Evolutionary conservation across 2,329 filamentous ascomycete genomes (phyloP), one percentile per base, ranked within the genome.

Genomic region (Ophiosphaerella korrae): DNA sequence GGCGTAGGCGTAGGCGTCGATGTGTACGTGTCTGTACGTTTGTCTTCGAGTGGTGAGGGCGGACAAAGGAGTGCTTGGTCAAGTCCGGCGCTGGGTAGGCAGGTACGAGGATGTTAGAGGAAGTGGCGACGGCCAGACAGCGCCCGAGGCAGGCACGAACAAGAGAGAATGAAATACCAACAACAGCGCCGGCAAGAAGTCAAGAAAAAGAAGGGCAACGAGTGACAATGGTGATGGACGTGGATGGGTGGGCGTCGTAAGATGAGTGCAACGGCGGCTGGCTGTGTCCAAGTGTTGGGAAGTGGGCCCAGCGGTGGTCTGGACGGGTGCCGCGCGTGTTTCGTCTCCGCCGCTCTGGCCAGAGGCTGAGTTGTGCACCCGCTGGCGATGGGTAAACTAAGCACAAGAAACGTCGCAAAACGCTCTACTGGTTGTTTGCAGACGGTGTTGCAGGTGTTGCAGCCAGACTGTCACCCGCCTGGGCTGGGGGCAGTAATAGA

Each of bases 321-420:
- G 47, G 54, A 49, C 32, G 32, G 37, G 29, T 36, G 55, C 56
- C 54, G 45, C 54, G 50, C 54, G 54, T 57, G 57, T 61, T 61
- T 61, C 58, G 58, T 55, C 51, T 53, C 29, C 42, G 35, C 46
- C 51, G 58, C 55, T 40, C 40, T 51, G 55, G 55, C 58, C 58
- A 48, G 55, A 39, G 32, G 37, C 45, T 54, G 55, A 39, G 39
- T 41, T 50, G 50, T 58, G 57, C 57, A 51, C 52, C 38, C 50
- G 41, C 37, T 41, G 46, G 46, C 50, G 49, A 35, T 45, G 33
- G 29, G n/a, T 40, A 14, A 23, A 40, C 33, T 29, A 37, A 21
- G 45, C 26, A 50, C 42, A 45, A 40, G 35, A 53, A 53, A 51
- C 42, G 43, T 56, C 36, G 26, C 32, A 42, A 52, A 43, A 44